phyloP scores from a whole-genome alignment of 371 early-diverging fungal genomes.

The Conidiobolus incongruus region DNA sequence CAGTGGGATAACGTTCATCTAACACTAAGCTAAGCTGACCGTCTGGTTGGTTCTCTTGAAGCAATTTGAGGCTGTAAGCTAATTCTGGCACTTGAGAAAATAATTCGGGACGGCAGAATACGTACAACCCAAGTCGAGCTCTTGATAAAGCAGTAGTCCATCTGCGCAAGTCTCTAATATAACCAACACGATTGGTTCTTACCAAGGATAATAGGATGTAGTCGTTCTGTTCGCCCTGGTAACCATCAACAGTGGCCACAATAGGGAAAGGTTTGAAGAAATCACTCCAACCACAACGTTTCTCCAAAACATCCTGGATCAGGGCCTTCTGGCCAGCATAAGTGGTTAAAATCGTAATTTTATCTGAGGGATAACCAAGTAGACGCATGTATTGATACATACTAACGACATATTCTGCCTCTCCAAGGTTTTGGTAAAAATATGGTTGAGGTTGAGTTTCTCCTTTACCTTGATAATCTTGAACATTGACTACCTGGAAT shows the following conservation, averaged over 20 bases:
- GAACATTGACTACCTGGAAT: constrained; percentile 70
- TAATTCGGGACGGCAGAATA: constrained; percentile 48
- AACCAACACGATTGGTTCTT: constrained; percentile 69
- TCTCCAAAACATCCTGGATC: constrained; percentile 65
- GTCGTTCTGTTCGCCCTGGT: constrained; percentile 87
- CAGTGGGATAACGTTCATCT: too few species aligned
- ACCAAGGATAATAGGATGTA: constrained; percentile 87
- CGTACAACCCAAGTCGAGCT: constrained; percentile 83
- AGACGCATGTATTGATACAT: constrained; percentile 88
- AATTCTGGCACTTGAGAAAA: constrained; percentile 63
- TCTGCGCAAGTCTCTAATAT: constrained; percentile 74
- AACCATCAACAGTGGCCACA: constrained; percentile 81
- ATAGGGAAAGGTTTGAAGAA: constrained; percentile 45
- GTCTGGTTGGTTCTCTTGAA: too few species aligned
- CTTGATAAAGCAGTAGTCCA: constrained; percentile 77
- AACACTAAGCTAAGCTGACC: too few species aligned
- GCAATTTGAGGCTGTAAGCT: too few species aligned
- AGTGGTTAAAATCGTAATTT: constrained; percentile 77
- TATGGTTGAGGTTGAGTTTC: constrained; percentile 61
- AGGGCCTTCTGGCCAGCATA: constrained; percentile 89
- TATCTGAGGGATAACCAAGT: constrained; percentile 69
- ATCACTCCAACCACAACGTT: constrained; percentile 63
- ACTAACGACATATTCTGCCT: constrained; percentile 90
- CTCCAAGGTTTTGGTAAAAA: constrained; percentile 78
- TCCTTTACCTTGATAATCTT: constrained; percentile 44